Conservation (phyloP, 192 early-diverging fungal species). For the Backusella psychrophila region DNA sequence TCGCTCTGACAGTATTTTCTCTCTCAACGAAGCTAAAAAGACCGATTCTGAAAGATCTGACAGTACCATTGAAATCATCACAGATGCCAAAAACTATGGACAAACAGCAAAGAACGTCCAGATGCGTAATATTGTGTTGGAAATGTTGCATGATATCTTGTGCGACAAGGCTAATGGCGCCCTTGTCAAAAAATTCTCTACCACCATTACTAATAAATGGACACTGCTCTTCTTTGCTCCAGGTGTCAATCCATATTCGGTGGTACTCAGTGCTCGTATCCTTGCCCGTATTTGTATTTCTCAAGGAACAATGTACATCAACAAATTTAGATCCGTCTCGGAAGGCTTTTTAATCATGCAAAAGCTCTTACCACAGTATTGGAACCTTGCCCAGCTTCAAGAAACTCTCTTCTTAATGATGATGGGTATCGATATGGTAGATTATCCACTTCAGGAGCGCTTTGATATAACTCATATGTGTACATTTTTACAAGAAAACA, state of each 20-base stretch:
- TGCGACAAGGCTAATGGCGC: conserved; percentile 44
- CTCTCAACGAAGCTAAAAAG: not conserved
- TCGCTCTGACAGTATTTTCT: not conserved
- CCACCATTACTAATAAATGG: conserved; percentile 62
- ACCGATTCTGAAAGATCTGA: not conserved
- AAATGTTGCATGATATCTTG: conserved; percentile 63
- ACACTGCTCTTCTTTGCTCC: conserved; percentile 57
- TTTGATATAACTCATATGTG: conserved; percentile 47
- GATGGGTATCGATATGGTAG: conserved; percentile 50
- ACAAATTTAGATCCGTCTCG: conserved; percentile 48
- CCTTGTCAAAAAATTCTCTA: conserved; percentile 48
- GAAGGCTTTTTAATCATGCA: conserved; percentile 57
- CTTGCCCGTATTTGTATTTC: conserved; percentile 44
- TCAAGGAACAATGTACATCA: conserved; percentile 44
- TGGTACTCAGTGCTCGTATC: conserved; percentile 51
- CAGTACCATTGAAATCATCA: not conserved
- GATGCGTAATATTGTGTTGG: conserved; percentile 49
- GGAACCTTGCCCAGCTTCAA: conserved; percentile 54
- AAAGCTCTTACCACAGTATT: conserved; percentile 54
- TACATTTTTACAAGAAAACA: conserved; percentile 12
- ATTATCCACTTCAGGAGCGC: conserved; percentile 40
- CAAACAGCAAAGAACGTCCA: conserved; percentile 2
- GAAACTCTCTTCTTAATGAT: conserved; percentile 52
- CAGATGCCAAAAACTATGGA: not conserved
- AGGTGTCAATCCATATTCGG: conserved; percentile 47